phyloP scores from a whole-genome alignment of 169 alveolate genomes.

The Theileria parva region DNA sequence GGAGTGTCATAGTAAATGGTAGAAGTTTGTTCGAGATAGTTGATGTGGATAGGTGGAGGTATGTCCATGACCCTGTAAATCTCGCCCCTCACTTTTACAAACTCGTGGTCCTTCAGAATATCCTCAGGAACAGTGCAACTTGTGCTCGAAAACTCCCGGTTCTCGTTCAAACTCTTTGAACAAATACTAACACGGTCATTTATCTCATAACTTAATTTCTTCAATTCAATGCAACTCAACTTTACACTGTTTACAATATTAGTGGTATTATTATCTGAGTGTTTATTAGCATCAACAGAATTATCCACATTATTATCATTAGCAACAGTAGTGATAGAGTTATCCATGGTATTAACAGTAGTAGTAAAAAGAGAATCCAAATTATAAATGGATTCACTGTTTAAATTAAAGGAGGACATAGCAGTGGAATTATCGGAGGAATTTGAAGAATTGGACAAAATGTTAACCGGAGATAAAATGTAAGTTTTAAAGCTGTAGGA shows the following conservation, averaged over 20 bases:
- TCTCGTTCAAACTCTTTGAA: not conserved
- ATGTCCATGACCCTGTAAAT: conserved; percentile 38
- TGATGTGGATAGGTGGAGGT: conserved; percentile 44
- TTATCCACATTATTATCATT: not conserved
- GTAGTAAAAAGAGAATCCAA: not conserved
- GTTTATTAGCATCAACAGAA: not conserved
- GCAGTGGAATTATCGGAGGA: not conserved
- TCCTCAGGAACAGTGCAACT: conserved; percentile 46
- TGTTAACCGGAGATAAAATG: conserved; percentile 23
- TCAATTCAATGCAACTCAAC: conserved; percentile 4
- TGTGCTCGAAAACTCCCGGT: not conserved
- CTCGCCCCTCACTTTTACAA: conserved; percentile 28
- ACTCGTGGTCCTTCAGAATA: conserved; percentile 29
- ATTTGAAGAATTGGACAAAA: not conserved
- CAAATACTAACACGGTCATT: not conserved
- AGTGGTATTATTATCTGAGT: not conserved
- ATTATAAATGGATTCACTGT: not conserved
- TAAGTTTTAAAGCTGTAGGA: conserved; percentile 68
- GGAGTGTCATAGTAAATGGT: conserved; percentile 43
- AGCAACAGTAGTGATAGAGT: not conserved
- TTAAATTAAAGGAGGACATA: not conserved
- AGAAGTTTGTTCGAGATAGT: conserved; percentile 61
- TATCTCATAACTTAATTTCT: not conserved
- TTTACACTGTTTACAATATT: not conserved
- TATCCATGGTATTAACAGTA: not conserved